Evolutionary conservation across 805 yeast species (phyloP).

Genomic region (Barnettozyma siamensis): DNA sequence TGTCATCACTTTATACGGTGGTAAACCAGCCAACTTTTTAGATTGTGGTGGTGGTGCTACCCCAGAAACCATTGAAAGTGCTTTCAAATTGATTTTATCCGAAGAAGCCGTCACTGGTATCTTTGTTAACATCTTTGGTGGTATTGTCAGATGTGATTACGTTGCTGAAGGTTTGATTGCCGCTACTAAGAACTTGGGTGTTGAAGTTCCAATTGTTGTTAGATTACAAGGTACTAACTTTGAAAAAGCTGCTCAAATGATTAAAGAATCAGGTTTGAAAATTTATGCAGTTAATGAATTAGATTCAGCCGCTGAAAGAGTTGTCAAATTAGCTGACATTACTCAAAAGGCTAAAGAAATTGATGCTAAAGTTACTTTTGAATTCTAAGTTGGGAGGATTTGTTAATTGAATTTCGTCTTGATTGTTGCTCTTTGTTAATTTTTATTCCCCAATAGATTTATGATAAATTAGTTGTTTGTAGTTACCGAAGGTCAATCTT

Average conservation of each 20-base stretch:
- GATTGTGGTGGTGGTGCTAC: conserved; percentile 99
- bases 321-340: conserved; percentile 63
- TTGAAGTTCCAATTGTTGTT: conserved; percentile 91
- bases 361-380: conserved; percentile 44
- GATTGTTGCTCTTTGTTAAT: too few species aligned
- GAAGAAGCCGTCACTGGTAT: conserved; percentile 90
- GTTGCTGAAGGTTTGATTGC: conserved; percentile 97
- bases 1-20: conserved; percentile 96
- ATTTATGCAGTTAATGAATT: conserved; percentile 87
- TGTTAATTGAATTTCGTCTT: too few species aligned
- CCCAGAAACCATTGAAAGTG: conserved; percentile 95
- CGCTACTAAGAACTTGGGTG: conserved; percentile 86
- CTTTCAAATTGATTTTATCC: conserved; percentile 86
- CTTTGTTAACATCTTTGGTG: conserved; percentile 98
- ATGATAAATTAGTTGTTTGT: too few species aligned
- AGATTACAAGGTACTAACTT: conserved; percentile 98
- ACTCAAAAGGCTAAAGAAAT: conserved; percentile 42
- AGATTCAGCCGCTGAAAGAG: conserved; percentile 96
- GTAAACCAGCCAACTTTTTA: conserved; percentile 97
- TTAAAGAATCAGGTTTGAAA: conserved; percentile 84
- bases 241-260: conserved; percentile 81
- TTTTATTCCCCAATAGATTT: too few species aligned
- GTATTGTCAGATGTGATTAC: conserved; percentile 98
- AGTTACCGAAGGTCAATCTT: too few species aligned
- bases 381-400: conserved; percentile 24